phyloP scores from a whole-genome alignment of 2,329 filamentous ascomycete genomes.

The Neofusicoccum cordaticola region DNA sequence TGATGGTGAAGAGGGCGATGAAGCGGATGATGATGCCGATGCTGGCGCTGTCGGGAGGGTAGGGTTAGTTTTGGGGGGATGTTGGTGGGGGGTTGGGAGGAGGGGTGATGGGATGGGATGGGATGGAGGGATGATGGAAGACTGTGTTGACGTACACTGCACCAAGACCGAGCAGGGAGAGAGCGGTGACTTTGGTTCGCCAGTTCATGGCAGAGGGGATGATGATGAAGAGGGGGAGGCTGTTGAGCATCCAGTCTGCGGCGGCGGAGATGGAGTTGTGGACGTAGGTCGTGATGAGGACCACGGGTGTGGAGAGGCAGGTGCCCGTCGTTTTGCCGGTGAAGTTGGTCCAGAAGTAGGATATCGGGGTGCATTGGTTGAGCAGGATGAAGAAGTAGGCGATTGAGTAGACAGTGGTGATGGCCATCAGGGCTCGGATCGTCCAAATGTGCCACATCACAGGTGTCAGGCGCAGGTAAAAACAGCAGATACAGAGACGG shows the following conservation, averaged over 20 bases:
- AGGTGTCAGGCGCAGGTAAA: slow-evolving; percentile 13
- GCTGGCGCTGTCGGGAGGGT: not conserved
- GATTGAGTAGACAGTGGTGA: slow-evolving; percentile 5
- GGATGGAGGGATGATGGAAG: too few relatives aligned
- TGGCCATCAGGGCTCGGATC: not conserved
- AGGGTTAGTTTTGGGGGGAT: too few relatives aligned
- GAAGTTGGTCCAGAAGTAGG: slow-evolving; percentile 13
- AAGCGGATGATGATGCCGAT: slow-evolving; percentile 9
- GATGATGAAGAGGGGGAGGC: slow-evolving; percentile 5
- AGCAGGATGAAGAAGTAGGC: slow-evolving; percentile 13
- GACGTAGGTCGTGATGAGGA: slow-evolving; percentile 4
- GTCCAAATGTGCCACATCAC: slow-evolving; percentile 12
- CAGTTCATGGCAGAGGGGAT: not conserved
- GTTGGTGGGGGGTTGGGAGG: too few relatives aligned
- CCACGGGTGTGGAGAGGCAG: not conserved
- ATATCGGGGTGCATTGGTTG: slow-evolving; percentile 4
- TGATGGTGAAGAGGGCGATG: slow-evolving; percentile 10
- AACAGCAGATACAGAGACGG: slow-evolving; percentile 8
- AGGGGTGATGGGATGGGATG: too few relatives aligned
- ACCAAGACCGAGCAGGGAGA: slow-evolving; percentile 2
- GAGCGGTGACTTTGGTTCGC: slow-evolving; percentile 5
- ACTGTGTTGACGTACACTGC: not conserved
- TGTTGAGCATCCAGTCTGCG: slow-evolving; percentile 1
- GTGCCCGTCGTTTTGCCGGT: not conserved
- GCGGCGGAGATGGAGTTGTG: slow-evolving; percentile 1